Conservation (phyloP, 495 filamentous ascomycete genomes). For the Lasiosphaeria miniovina region DNA sequence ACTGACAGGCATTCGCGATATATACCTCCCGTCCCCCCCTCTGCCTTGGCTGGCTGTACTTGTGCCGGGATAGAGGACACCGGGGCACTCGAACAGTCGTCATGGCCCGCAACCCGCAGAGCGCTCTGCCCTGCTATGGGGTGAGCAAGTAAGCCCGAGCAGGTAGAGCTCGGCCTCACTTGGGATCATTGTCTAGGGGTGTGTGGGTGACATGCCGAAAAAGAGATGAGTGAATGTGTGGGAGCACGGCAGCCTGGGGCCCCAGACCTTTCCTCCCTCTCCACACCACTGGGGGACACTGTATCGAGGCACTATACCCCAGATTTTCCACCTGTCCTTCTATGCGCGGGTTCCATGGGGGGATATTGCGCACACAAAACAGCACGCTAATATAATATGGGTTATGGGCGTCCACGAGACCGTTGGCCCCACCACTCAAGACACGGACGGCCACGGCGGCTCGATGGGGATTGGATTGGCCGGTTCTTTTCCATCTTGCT, state of each 20-base stretch:
- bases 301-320: conserved; percentile 17
- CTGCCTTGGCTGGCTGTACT: background rate
- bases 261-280: conserved; percentile 1
- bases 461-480: conserved; percentile 8
- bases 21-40: conserved; percentile 8
- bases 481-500: background rate
- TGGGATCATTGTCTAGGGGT: background rate
- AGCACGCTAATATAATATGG: conserved; percentile 6
- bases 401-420: too few species aligned
- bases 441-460: conserved; percentile 4
- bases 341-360: conserved; percentile 3
- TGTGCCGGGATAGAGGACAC: background rate
- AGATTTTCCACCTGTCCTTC: conserved; percentile 9
- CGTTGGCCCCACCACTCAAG: conserved; percentile 1
- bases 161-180: conserved; percentile 6
- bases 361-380: background rate
- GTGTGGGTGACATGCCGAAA: conserved; percentile 14
- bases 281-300: background rate
- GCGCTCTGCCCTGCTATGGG: background rate
- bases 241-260: conserved; percentile 1
- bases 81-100: conserved; percentile 6
- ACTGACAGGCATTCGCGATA: conserved; percentile 10
- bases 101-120: background rate
- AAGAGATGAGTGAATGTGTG: too few species aligned
- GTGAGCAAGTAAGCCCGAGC: background rate